Evolutionary conservation across 371 early-diverging fungal genomes (phyloP).

Genomic region (Cokeromyces recurvatus): DNA sequence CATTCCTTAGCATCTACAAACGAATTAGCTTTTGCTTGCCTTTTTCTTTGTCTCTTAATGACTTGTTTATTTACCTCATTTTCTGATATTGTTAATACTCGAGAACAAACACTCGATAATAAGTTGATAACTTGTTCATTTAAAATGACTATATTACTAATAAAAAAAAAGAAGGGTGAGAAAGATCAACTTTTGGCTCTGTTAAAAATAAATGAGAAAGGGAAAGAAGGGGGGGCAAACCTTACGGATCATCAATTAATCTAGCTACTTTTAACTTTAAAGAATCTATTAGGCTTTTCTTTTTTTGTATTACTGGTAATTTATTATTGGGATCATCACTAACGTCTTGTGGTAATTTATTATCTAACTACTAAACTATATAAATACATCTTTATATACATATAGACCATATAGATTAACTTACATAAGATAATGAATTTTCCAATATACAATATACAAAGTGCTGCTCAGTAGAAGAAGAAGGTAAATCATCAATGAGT

Average conservation of each 20-base stretch:
- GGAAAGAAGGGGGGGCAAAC: too few relatives aligned
- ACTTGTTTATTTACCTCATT: constrained; percentile 31
- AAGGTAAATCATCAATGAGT: constrained; percentile 18
- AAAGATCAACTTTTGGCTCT: too few relatives aligned
- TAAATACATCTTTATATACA: background rate
- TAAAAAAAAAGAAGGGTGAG: too few relatives aligned
- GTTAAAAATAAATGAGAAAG: background rate
- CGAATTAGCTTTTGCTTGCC: too few relatives aligned
- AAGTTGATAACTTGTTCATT: background rate
- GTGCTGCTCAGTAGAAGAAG: constrained; percentile 19
- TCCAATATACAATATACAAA: constrained; percentile 38
- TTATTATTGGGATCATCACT: constrained; percentile 4
- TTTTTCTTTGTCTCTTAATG: too few relatives aligned
- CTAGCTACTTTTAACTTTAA: constrained; percentile 19
- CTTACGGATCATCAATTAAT: constrained; percentile 36
- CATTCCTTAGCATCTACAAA: constrained; percentile 7
- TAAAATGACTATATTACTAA: constrained; percentile 8
- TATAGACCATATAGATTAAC: background rate
- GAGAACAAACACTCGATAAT: constrained; percentile 8
- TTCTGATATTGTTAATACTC: constrained; percentile 37
- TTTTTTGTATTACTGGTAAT: constrained; percentile 8
- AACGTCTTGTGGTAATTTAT: constrained; percentile 18
- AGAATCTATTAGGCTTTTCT: constrained; percentile 1
- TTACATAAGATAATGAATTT: constrained; percentile 24
- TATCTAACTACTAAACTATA: constrained; percentile 12